Evolutionary conservation across 352 stramenopile species (phyloP).

Genomic region (Phytopythium delawarense): DNA sequence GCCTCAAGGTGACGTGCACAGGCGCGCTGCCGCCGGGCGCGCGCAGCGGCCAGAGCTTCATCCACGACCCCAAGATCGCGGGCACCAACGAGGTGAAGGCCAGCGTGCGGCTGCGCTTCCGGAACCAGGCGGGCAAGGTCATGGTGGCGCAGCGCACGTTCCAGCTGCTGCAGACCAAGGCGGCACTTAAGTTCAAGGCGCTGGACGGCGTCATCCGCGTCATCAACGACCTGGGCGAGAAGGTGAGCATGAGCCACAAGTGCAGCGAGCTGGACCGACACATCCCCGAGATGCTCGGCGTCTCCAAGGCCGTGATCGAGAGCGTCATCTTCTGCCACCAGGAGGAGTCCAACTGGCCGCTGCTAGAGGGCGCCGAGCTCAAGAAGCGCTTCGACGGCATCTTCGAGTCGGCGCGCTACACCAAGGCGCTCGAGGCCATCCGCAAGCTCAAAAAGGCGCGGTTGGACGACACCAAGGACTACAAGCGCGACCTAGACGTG

Average conservation of each 20-base stretch:
- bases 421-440: constrained; percentile 97
- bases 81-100: constrained; percentile 91
- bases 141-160: constrained; percentile 94
- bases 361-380: constrained; percentile 93
- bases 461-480: constrained; percentile 83
- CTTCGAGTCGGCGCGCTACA: constrained; percentile 98
- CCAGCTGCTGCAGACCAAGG: constrained; percentile 93
- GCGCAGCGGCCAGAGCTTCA: constrained; percentile 89
- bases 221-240: constrained; percentile 88
- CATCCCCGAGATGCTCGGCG: constrained; percentile 93
- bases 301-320: constrained; percentile 97
- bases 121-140: constrained; percentile 80
- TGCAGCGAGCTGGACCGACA: constrained; percentile 94
- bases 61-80: constrained; percentile 95
- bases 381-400: constrained; percentile 99
- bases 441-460: constrained; percentile 91
- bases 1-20: constrained; percentile 97
- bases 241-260: constrained; percentile 92
- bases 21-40: constrained; percentile 92
- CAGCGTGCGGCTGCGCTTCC: constrained; percentile 90
- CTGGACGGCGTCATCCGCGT: constrained; percentile 94
- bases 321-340: constrained; percentile 99
- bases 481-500: constrained; percentile 91
- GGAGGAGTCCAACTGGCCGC: constrained; percentile 96
- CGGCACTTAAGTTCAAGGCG: constrained; percentile 91